These are phyloP conservation scores for Gymnopilus dilepis DNA, from an alignment of 768 basidiomycete genomes.

Conservation along the genomic window DNA sequence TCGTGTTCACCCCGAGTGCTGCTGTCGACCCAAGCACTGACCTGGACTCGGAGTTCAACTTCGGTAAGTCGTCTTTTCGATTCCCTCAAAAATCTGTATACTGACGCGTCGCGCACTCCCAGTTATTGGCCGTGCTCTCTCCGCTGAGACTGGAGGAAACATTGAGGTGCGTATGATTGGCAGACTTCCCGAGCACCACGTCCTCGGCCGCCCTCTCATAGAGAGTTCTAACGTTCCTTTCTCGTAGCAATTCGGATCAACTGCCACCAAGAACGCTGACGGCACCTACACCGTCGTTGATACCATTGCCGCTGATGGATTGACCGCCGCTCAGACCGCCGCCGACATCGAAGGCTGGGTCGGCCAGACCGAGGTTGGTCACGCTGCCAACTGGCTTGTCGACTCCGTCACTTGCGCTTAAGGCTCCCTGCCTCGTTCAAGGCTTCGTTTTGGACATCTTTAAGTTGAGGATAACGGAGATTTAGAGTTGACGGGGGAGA, in stretches of 20 bases:
- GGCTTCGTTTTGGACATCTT: too few species aligned
- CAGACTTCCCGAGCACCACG: too few species aligned
- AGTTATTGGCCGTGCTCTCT: slow-evolving; percentile 1
- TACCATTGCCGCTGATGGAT: background rate
- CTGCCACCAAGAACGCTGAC: slow-evolving; percentile 7
- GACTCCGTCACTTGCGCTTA: background rate
- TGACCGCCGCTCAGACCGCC: slow-evolving; percentile 12
- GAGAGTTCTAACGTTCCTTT: too few species aligned
- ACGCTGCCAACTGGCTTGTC: too few species aligned
- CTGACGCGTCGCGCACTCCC: background rate
- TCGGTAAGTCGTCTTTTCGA: background rate
- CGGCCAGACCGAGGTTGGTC: slow-evolving; percentile 3
- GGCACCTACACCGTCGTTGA: slow-evolving; percentile 10
- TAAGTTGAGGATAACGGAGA: too few species aligned
- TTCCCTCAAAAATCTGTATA: background rate
- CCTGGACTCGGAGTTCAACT: slow-evolving; percentile 9
- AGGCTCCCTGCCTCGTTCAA: background rate
- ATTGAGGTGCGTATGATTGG: slow-evolving; percentile 7
- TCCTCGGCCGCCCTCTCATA: too few species aligned
- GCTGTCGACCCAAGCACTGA: slow-evolving; percentile 5
- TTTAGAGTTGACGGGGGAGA: too few species aligned
- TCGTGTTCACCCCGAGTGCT: slow-evolving; percentile 9
- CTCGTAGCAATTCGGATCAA: background rate
- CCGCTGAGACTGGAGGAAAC: background rate
- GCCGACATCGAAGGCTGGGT: slow-evolving; percentile 13